phyloP scores from a whole-genome alignment of 1,284 basidiomycete species.

The Apiotrichum montevideense region DNA sequence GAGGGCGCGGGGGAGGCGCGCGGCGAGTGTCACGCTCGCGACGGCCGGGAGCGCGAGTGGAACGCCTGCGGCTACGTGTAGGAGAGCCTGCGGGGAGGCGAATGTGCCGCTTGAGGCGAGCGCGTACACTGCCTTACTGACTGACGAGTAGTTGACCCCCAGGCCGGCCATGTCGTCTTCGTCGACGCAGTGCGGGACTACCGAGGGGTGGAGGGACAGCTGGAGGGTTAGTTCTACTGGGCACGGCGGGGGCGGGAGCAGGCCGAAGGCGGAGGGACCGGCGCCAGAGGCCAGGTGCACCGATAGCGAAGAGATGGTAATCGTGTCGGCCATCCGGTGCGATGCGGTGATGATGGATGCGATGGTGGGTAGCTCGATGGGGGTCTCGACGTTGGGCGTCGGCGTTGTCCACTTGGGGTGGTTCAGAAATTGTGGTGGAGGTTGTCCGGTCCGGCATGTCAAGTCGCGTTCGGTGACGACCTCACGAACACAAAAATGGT shows the following conservation, averaged over 20 bases:
- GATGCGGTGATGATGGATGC: too few relatives aligned
- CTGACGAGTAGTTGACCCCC: slow-evolving; percentile 45
- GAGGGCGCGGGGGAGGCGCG: slow-evolving; percentile 32
- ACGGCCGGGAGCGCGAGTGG: slow-evolving; percentile 26
- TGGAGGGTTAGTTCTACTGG: slow-evolving; percentile 31
- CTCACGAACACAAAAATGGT: too few relatives aligned
- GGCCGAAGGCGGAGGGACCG: slow-evolving; percentile 43
- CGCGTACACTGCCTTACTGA: slow-evolving; percentile 38
- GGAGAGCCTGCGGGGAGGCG: slow-evolving; percentile 22
- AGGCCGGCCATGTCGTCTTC: slow-evolving; percentile 38
- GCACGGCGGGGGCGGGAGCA: slow-evolving; percentile 36
- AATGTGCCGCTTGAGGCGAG: slow-evolving; percentile 14
- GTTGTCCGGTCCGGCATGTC: too few relatives aligned
- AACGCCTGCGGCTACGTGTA: slow-evolving; percentile 19
- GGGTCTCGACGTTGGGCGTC: too few relatives aligned
- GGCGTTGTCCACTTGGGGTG: too few relatives aligned
- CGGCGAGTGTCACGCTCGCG: slow-evolving; percentile 13
- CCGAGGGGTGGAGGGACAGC: slow-evolving; percentile 26
- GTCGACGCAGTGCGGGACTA: slow-evolving; percentile 29
- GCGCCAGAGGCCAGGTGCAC: slow-evolving; percentile 40
- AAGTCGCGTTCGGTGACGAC: too few relatives aligned
- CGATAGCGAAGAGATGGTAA: slow-evolving; percentile 34
- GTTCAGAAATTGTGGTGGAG: too few relatives aligned
- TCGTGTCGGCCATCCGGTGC: slow-evolving; percentile 19
- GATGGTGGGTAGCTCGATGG: too few relatives aligned